A percentile compares a stretch with the other conserved stretches of the same genome.
Conservation (phyloP, 345 rosid genomes). For the Anastatica hierochuntica region DNA sequence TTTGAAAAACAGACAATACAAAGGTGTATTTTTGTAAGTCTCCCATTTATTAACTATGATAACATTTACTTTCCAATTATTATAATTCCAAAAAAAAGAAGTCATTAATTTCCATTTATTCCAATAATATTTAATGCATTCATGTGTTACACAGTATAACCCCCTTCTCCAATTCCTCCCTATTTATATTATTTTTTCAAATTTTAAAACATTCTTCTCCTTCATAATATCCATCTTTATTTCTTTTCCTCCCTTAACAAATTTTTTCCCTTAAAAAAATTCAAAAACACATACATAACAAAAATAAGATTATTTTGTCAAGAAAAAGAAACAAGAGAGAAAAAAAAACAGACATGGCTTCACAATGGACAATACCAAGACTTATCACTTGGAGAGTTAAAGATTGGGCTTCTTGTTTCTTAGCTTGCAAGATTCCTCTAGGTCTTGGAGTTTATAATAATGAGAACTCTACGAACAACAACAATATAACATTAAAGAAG, state of each 20-base stretch:
- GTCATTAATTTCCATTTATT: conserved; percentile 7
- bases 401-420: conserved; percentile 59
- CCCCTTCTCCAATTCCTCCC: conserved; percentile 17
- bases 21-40: too few relatives aligned
- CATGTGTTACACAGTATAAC: conserved; percentile 31
- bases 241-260: background rate
- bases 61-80: conserved; percentile 28
- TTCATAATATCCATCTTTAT: conserved; percentile 15
- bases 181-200: conserved; percentile 25
- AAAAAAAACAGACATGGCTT: conserved; percentile 24
- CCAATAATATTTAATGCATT: conserved; percentile 29
- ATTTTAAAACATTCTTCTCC: conserved; percentile 35
- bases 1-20: too few relatives aligned
- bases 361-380: conserved; percentile 39
- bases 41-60: conserved; percentile 14
- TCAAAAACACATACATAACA: background rate
- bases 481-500: too few relatives aligned
- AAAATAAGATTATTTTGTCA: background rate
- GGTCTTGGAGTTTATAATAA: too few relatives aligned
- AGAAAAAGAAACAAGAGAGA: background rate
- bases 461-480: too few relatives aligned
- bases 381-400: conserved; percentile 49
- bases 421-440: conserved; percentile 41
- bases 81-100: background rate
- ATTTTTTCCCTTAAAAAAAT: too few relatives aligned